Base-by-base conservation (phyloP, 1,284 basidiomycete species). In the Marasmius tenuissimus region DNA sequence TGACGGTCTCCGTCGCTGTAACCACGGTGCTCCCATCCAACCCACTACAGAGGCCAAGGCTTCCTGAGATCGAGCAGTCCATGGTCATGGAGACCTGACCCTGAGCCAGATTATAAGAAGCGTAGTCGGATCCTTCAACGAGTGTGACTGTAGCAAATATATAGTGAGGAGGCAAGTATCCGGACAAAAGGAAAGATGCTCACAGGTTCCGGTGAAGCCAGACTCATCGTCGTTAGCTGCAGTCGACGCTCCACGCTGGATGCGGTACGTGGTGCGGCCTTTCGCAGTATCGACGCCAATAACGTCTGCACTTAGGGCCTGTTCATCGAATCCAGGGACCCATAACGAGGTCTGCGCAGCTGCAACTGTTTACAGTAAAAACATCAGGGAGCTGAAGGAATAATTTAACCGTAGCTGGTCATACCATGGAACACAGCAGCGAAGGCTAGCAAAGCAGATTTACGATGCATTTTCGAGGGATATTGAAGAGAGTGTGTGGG, bases 281-380 rank as follows among this genome's bases (percentile, higher is more conserved):
- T 77, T 69, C 14, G 68, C 56, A 18, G 6, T 47, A 7, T 76
- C 79, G 12, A 77, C 75, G 10, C 79, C 81, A 20, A 80, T 50
- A 27, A 74, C 66, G 56, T 75, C 70, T 42, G 76, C 80, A 54
- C 77, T 77, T 37, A 82, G 61, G 4, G 78, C 75, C 66, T 80
- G 78, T 10, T 76, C 72, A 61, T 82, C 78, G 55, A 81, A 79
- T 35, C 73, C 80, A 4, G 80, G 81, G 55, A 83, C 72, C 63
- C 75, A 80, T 42, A 82, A 67, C 14, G 81, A 78, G 0, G 73
- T 72, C 58, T 70, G 66, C 16, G 69, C 70, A 40, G 57, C 42
- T 37, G 64, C 61, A 60, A 58, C 66, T 66, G 20, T 10, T 42
- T 35, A 56, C 38, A 58, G 11, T 16, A 37, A 58, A 16, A 42